Percentiles rank a stretch among this genome's conserved stretches.
Conservation (phyloP, 139 green algal genomes). For the Tetraselmis striata region DNA sequence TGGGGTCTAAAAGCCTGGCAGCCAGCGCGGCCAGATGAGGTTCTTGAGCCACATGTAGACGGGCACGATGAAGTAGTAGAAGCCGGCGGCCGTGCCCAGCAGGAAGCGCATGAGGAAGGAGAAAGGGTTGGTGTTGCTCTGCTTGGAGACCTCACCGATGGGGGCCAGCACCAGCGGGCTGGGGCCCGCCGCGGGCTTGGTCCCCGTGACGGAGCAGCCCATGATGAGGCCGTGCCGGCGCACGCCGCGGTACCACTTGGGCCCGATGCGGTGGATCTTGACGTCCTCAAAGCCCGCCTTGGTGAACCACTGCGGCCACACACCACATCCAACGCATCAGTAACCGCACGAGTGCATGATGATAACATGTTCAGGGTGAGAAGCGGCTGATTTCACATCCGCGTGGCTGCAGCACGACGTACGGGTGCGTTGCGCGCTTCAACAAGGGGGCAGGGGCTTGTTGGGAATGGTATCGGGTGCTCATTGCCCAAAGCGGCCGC, state of each 20-base stretch:
- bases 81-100: conserved; percentile 55
- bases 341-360: no score
- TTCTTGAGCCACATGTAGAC: conserved; percentile 84
- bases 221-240: conserved; percentile 93
- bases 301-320: conserved; percentile 78
- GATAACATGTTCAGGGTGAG: no score
- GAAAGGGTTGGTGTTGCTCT: conserved; percentile 55
- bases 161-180: conserved; percentile 66
- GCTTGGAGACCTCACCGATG: conserved; percentile 52
- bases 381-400: no score
- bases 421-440: no score
- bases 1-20: conserved; percentile 1
- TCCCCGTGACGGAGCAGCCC: conserved; percentile 89
- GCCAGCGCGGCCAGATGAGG: conserved; percentile 56
- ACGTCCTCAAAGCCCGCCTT: conserved; percentile 85
- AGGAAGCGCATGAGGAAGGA: conserved; percentile 60
- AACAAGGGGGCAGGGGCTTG: no score
- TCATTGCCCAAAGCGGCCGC: no score
- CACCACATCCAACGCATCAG: no score
- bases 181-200: conserved; percentile 67
- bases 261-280: conserved; percentile 87
- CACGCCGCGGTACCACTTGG: conserved; percentile 91
- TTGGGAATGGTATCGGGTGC: no score
- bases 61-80: conserved; percentile 85
- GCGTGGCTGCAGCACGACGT: no score